A percentile compares a stretch with the other conserved stretches of the same genome.
Evolutionary conservation across 768 basidiomycete species (phyloP).

Genomic region (Roridomyces roridus): DNA sequence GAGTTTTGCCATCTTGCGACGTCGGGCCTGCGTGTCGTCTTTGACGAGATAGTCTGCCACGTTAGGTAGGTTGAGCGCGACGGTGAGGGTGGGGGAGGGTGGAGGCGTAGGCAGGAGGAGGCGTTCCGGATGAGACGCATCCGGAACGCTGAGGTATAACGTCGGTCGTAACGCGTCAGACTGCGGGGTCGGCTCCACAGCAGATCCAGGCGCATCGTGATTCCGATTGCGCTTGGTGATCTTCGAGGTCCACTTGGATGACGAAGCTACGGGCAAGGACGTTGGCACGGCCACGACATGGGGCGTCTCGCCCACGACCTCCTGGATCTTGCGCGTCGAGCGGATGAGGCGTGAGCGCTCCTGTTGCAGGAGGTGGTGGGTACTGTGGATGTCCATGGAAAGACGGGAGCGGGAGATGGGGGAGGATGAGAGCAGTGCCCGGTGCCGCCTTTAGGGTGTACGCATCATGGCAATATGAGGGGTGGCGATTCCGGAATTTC

Average conservation of each 20-base stretch:
- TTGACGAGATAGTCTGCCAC: not conserved
- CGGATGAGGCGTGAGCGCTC: constrained; percentile 14
- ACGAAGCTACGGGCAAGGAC: not conserved
- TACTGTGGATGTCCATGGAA: not conserved
- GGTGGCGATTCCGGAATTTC: too few species aligned
- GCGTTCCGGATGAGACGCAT: not conserved
- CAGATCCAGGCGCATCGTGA: too few species aligned
- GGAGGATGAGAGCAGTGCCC: too few species aligned
- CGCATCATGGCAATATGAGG: too few species aligned
- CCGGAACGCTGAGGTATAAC: constrained; percentile 11
- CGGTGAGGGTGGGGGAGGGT: constrained; percentile 8
- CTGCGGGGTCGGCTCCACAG: too few species aligned
- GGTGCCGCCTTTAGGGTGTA: too few species aligned
- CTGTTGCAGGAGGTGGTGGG: constrained; percentile 1
- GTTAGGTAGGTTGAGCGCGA: not conserved
- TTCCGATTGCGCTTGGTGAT: not conserved
- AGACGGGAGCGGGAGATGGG: too few species aligned
- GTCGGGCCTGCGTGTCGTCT: constrained; percentile 3
- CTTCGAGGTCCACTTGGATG: not conserved
- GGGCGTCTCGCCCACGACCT: constrained; percentile 12
- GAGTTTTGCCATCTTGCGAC: constrained; percentile 1
- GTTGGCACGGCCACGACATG: not conserved
- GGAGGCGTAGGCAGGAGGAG: not conserved
- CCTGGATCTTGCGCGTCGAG: constrained; percentile 8
- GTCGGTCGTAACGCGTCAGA: not conserved